Evolutionary conservation across 208 protist species (phyloP).

Genomic region (Strigomonas culicis): DNA sequence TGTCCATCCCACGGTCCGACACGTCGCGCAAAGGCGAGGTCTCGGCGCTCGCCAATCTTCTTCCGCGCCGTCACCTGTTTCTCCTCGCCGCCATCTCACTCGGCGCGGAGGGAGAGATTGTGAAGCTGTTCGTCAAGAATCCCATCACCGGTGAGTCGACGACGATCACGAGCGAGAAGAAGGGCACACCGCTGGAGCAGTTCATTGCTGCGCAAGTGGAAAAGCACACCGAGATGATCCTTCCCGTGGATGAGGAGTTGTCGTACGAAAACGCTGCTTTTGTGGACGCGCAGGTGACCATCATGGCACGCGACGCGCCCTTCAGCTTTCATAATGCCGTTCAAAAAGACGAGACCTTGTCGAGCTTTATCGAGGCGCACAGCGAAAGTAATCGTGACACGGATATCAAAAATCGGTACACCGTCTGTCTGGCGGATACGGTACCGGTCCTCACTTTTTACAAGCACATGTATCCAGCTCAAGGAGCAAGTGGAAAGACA

Average conservation of each 20-base stretch:
- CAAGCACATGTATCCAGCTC: conserved; percentile 50
- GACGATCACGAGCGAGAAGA: conserved; percentile 52
- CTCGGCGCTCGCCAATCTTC: conserved; percentile 71
- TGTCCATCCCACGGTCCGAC: conserved; percentile 56
- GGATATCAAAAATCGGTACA: conserved; percentile 55
- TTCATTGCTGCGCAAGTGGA: conserved; percentile 71
- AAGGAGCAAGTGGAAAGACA: conserved; percentile 11
- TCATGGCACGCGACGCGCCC: conserved; percentile 75
- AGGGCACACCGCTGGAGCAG: conserved; percentile 41
- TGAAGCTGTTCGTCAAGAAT: conserved; percentile 87
- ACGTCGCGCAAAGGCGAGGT: conserved; percentile 51
- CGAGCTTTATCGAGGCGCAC: conserved; percentile 54
- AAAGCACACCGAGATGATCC: conserved; percentile 72
- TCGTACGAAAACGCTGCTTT: conserved; percentile 40
- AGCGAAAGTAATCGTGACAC: conserved; percentile 13
- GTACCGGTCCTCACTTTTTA: conserved; percentile 74
- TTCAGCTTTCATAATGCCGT: conserved; percentile 69
- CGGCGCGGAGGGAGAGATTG: conserved; percentile 39
- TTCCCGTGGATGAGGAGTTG: conserved; percentile 64
- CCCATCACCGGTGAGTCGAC: conserved; percentile 81
- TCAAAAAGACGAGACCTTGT: conserved; percentile 37
- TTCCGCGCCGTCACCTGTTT: conserved; percentile 84
- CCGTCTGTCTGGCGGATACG: conserved; percentile 79
- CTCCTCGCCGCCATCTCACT: conserved; percentile 62
- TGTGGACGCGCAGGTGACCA: conserved; percentile 76